Evolutionary conservation across 2,329 filamentous ascomycete genomes (phyloP).

Genomic region (Aureobasidium mangrovei): DNA sequence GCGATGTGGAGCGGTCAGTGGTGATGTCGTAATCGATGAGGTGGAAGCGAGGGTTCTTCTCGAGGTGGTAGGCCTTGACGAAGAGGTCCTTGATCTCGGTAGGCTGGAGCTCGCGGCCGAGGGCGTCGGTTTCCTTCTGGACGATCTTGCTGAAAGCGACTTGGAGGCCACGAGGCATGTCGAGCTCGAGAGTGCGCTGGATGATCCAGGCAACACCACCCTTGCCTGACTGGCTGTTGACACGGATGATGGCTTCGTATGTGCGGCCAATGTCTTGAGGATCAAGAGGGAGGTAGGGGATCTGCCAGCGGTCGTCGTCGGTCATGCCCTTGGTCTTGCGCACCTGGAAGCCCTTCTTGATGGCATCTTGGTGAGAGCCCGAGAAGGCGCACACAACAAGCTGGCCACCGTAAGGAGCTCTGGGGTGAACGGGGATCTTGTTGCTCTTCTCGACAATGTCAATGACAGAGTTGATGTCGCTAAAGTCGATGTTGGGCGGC

Average conservation of each 20-base stretch:
- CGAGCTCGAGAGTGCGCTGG: slow-evolving; percentile 76
- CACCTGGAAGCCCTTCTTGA: slow-evolving; percentile 76
- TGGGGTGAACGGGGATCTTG: slow-evolving; percentile 86
- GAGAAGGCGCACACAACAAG: slow-evolving; percentile 90
- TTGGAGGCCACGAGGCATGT: slow-evolving; percentile 86
- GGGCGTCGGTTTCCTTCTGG: slow-evolving; percentile 68
- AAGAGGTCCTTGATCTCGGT: slow-evolving; percentile 83
- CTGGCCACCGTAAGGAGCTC: slow-evolving; percentile 83
- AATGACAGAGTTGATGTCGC: slow-evolving; percentile 76
- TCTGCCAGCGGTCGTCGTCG: slow-evolving; percentile 64
- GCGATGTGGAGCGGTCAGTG: slow-evolving; percentile 69
- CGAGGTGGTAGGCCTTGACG: slow-evolving; percentile 76
- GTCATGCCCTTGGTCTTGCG: slow-evolving; percentile 53
- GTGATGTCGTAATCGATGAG: slow-evolving; percentile 88
- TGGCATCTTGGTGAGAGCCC: slow-evolving; percentile 89
- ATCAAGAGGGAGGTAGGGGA: slow-evolving; percentile 89
- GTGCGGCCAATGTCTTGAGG: slow-evolving; percentile 87
- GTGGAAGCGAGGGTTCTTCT: slow-evolving; percentile 72
- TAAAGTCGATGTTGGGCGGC: slow-evolving; percentile 79
- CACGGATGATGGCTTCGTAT: slow-evolving; percentile 96
- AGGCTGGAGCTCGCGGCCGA: slow-evolving; percentile 75
- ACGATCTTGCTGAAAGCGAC: slow-evolving; percentile 84
- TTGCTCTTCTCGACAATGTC: slow-evolving; percentile 85
- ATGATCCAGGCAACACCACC: slow-evolving; percentile 93
- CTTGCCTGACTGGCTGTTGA: slow-evolving; percentile 95